Conservation (phyloP, 345 rosid genomes). For the Camelina laxa region DNA sequence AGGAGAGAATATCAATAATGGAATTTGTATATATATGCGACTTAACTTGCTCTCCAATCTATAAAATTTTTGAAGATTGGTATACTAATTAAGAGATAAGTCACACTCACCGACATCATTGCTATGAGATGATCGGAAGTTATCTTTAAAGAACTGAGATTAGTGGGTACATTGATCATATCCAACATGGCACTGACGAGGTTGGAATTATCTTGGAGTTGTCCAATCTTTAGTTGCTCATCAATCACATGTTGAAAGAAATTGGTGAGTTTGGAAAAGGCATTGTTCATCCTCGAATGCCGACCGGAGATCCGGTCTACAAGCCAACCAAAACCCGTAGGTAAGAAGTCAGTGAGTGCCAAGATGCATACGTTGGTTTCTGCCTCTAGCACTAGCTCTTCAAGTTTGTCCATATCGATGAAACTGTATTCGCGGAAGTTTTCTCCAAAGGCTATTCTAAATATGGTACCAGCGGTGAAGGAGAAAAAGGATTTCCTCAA, state of each 20-base stretch:
- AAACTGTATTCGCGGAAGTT: constrained; percentile 43
- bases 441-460: constrained; percentile 44
- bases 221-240: constrained; percentile 40
- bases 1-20: too few species aligned
- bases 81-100: background rate
- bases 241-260: constrained; percentile 42
- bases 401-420: constrained; percentile 20
- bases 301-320: constrained; percentile 42
- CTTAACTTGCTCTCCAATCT: too few species aligned
- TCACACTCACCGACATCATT: constrained; percentile 48
- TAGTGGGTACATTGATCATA: constrained; percentile 24
- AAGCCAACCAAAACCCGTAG: constrained; percentile 48
- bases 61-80: background rate
- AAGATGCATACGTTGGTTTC: constrained; percentile 14
- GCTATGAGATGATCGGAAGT: constrained; percentile 53
- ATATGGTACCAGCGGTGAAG: constrained; percentile 36
- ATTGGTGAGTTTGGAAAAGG: constrained; percentile 18
- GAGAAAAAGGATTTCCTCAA: constrained; percentile 30
- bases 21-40: too few species aligned
- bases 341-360: constrained; percentile 34
- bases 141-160: constrained; percentile 22
- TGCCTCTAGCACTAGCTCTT: constrained; percentile 31
- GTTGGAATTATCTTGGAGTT: constrained; percentile 9
- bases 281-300: constrained; percentile 22
- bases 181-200: constrained; percentile 44